Evolutionary conservation across 1,139 yeast genomes (phyloP).

Genomic region (Magnusiomyces sp.): DNA sequence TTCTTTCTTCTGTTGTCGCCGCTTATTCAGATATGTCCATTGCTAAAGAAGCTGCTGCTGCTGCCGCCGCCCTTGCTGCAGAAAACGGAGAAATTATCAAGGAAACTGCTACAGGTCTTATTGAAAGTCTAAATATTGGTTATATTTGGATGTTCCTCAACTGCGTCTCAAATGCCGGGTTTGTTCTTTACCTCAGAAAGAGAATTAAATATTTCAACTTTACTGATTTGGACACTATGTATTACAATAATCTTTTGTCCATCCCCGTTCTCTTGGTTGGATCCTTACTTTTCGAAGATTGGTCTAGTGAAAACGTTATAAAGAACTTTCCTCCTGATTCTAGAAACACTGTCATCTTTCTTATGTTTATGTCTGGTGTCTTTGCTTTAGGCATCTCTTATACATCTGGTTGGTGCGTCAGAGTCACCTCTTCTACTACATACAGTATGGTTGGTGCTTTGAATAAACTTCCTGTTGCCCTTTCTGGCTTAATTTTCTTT

Average conservation of each 20-base stretch:
- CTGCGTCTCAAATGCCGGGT: conserved; percentile 89
- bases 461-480: conserved; percentile 94
- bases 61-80: conserved; percentile 28
- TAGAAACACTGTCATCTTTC: conserved; percentile 57
- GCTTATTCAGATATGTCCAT: conserved; percentile 73
- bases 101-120: conserved; percentile 27
- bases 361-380: conserved; percentile 88
- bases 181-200: conserved; percentile 91
- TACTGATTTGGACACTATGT: conserved; percentile 97
- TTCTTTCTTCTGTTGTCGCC: conserved; percentile 85
- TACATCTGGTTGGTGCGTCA: conserved; percentile 99
- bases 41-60: conserved; percentile 26
- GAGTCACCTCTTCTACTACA: conserved; percentile 96
- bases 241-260: conserved; percentile 87
- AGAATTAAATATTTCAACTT: conserved; percentile 94
- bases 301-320: conserved; percentile 73
- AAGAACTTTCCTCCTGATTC: conserved; percentile 69
- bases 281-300: conserved; percentile 79
- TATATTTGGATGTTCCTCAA: conserved; percentile 95
- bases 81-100: conserved; percentile 32
- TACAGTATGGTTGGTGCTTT: conserved; percentile 99
- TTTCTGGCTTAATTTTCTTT: conserved; percentile 87
- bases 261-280: conserved; percentile 75
- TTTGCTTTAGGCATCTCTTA: conserved; percentile 95
- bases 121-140: conserved; percentile 47